These are phyloP conservation scores for Phoenix roebelenii DNA, from an alignment of 176 grass and related monocot genomes.

Conservation along the genomic window DNA sequence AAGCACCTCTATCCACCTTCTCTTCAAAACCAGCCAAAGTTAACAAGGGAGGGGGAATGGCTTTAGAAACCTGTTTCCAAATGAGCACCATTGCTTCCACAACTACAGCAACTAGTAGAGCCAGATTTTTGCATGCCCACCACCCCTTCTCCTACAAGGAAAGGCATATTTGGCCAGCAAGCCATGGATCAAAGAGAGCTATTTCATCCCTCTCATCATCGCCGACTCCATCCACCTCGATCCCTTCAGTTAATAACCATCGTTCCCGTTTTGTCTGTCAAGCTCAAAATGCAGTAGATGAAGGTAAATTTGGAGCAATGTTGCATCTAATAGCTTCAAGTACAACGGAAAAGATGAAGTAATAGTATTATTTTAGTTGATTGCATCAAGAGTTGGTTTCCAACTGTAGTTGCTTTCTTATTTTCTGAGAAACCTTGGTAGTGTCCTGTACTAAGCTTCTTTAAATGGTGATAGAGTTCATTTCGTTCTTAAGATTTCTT, in stretches of 20 bases:
- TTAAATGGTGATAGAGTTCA: no score
- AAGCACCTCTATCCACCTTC: neutral
- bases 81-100: constrained; percentile 31
- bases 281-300: constrained; percentile 61
- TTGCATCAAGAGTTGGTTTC: no score
- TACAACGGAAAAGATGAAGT: no score
- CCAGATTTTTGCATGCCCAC: constrained; percentile 42
- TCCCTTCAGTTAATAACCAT: neutral
- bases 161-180: constrained; percentile 12
- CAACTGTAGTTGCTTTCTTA: no score
- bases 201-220: constrained; percentile 5
- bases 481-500: no score
- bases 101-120: constrained; percentile 21
- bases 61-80: constrained; percentile 68
- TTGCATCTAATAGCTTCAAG: no score
- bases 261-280: constrained; percentile 37
- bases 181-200: neutral
- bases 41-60: constrained; percentile 31
- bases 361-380: no score
- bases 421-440: no score
- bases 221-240: no score
- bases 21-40: neutral
- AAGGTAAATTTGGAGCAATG: constrained; percentile 66
- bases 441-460: no score
- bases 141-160: constrained; percentile 11